These are phyloP conservation scores for Westerdykella ornata DNA, from an alignment of 2,329 filamentous ascomycete genomes.

Conservation along the genomic window DNA sequence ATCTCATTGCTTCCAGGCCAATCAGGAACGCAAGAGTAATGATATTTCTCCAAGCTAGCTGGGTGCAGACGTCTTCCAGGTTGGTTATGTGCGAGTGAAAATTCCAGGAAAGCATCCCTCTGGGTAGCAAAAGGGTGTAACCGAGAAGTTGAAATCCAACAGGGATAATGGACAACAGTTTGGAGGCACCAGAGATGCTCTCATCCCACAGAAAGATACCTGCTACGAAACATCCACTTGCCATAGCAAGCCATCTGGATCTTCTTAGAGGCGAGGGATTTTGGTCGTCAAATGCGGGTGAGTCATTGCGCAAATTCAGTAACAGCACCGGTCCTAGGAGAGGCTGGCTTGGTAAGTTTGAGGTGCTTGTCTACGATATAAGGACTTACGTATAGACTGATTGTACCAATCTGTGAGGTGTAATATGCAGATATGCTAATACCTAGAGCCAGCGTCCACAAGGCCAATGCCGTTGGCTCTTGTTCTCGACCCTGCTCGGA, in stretches of 20 bases:
- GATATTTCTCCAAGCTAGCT: background rate
- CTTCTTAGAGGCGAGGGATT: background rate
- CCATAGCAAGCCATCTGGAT: background rate
- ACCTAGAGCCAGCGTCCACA: background rate
- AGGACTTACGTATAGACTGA: background rate
- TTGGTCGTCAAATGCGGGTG: background rate
- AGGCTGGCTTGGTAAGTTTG: background rate
- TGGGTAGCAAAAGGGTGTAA: background rate
- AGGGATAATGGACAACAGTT: background rate
- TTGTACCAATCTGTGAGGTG: background rate
- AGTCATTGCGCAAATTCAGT: background rate
- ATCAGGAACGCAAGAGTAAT: background rate
- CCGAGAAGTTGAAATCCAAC: background rate
- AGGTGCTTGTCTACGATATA: background rate
- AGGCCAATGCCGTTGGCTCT: background rate
- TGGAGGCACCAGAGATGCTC: background rate
- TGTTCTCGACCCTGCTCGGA: background rate
- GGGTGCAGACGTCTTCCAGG: background rate
- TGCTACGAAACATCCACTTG: background rate
- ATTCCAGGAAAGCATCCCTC: background rate
- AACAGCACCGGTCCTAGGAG: background rate
- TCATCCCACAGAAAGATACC: background rate
- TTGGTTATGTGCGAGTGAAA: background rate
- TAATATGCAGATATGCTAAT: background rate
- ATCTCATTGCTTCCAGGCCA: background rate